Percentiles rank a stretch among this genome's conserved stretches.
These are phyloP conservation scores for Teratosphaeria nubilosa DNA, from an alignment of 2,329 filamentous ascomycete species.

Conservation along the genomic window DNA sequence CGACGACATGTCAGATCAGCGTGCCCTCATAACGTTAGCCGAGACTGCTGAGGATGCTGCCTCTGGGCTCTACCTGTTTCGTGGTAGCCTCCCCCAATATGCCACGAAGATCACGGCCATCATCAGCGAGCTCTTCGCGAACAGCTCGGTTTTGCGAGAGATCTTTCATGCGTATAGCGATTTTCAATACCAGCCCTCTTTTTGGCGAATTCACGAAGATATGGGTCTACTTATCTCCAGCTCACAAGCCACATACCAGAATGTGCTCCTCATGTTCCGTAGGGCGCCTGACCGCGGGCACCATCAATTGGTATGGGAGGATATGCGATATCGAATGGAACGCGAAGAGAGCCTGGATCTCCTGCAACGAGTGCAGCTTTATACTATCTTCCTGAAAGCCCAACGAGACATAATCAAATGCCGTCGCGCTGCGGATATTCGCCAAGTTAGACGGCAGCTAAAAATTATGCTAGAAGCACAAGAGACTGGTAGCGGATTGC, in stretches of 20 bases:
- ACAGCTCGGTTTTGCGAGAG: constrained; percentile 41
- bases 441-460: constrained; percentile 1
- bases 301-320: constrained; percentile 39
- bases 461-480: constrained; percentile 1
- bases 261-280: constrained; percentile 39
- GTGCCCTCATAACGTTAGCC: constrained; percentile 30
- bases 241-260: constrained; percentile 41
- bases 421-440: background rate
- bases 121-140: constrained; percentile 45
- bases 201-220: constrained; percentile 35
- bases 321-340: constrained; percentile 37
- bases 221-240: constrained; percentile 40
- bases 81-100: constrained; percentile 40
- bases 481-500: background rate
- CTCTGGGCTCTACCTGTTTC: constrained; percentile 40
- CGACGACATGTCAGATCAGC: background rate
- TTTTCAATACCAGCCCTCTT: constrained; percentile 29
- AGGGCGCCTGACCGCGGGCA: constrained; percentile 32
- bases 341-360: constrained; percentile 38
- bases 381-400: constrained; percentile 40
- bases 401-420: constrained; percentile 13
- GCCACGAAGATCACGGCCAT: constrained; percentile 43
- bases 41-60: constrained; percentile 44
- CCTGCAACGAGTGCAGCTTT: constrained; percentile 39
- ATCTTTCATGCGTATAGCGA: constrained; percentile 36